Percentiles rank a stretch among this genome's conserved stretches.
These are phyloP conservation scores for Aspergillus hancockii DNA, from an alignment of 495 filamentous ascomycete species.

Conservation along the genomic window DNA sequence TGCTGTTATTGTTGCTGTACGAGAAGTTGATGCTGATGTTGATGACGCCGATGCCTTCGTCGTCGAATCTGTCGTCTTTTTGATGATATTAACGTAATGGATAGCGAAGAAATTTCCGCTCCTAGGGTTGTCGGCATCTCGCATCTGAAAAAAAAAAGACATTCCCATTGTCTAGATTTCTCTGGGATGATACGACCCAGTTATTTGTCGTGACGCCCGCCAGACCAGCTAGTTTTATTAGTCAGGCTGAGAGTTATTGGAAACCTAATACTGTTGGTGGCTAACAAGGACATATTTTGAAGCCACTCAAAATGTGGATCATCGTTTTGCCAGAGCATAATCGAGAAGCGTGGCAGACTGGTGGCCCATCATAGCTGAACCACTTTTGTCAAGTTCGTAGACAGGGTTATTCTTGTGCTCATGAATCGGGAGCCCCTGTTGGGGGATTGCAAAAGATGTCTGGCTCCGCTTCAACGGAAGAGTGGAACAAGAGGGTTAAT, in stretches of 20 bases:
- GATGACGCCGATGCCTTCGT: no score
- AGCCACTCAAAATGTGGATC: not conserved
- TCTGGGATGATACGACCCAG: constrained; percentile 1
- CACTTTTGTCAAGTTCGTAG: not conserved
- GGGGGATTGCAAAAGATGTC: constrained; percentile 4
- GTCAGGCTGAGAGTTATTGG: not conserved
- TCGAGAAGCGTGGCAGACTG: not conserved
- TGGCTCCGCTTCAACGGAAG: not conserved
- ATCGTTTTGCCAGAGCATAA: constrained; percentile 6
- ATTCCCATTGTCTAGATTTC: constrained; percentile 1
- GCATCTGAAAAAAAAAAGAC: constrained; percentile 8
- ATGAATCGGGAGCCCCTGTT: not conserved
- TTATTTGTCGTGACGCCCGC: not conserved
- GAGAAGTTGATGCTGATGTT: no score
- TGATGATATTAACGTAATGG: not conserved
- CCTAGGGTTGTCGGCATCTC: not conserved
- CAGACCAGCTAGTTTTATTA: not conserved
- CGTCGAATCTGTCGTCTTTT: not conserved
- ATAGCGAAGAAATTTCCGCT: not conserved
- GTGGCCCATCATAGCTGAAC: constrained; percentile 4
- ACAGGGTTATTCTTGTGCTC: constrained; percentile 1
- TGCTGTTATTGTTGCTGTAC: no score
- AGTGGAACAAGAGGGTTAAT: not conserved
- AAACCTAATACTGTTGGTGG: not conserved
- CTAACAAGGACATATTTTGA: not conserved